Percentiles rank a stretch among this genome's conserved stretches.
These are phyloP conservation scores for Pochonia chlamydosporia DNA, from an alignment of 2,329 filamentous ascomycete genomes.

Conservation along the genomic window DNA sequence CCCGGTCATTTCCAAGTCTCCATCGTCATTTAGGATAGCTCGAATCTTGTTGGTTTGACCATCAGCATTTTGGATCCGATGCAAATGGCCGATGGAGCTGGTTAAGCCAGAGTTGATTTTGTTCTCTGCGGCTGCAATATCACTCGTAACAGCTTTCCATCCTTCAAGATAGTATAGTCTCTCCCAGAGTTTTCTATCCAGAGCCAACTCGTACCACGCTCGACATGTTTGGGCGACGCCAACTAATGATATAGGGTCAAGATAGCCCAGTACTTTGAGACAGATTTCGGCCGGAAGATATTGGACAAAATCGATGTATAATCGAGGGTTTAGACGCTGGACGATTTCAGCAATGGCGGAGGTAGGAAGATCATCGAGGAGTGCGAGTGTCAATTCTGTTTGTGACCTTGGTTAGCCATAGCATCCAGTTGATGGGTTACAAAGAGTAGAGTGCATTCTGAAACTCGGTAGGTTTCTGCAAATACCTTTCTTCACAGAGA, in stretches of 20 bases:
- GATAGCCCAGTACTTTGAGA: conserved; percentile 79
- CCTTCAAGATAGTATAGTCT: conserved; percentile 77
- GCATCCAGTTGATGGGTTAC: neutral
- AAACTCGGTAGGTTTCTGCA: conserved; percentile 27
- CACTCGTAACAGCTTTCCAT: conserved; percentile 66
- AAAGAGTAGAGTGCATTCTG: conserved; percentile 13
- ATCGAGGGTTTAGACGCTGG: conserved; percentile 69
- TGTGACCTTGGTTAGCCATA: conserved; percentile 14
- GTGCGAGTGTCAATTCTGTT: conserved; percentile 71
- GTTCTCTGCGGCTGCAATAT: conserved; percentile 63
- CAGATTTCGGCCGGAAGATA: conserved; percentile 87
- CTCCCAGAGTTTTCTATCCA: conserved; percentile 85
- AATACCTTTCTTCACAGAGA: conserved; percentile 35
- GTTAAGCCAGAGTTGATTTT: conserved; percentile 42
- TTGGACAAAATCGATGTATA: conserved; percentile 88
- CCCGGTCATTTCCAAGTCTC: conserved; percentile 45
- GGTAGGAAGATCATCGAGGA: conserved; percentile 74
- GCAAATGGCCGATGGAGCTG: conserved; percentile 33
- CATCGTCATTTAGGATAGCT: conserved; percentile 42
- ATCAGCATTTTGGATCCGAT: conserved; percentile 39
- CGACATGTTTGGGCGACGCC: conserved; percentile 73
- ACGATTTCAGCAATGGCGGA: conserved; percentile 76
- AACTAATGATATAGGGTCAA: conserved; percentile 75
- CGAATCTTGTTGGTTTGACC: conserved; percentile 51
- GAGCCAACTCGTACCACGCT: conserved; percentile 72